Base-by-base conservation (phyloP, 2,329 filamentous ascomycete genomes). In the Alternaria brassicicola region DNA sequence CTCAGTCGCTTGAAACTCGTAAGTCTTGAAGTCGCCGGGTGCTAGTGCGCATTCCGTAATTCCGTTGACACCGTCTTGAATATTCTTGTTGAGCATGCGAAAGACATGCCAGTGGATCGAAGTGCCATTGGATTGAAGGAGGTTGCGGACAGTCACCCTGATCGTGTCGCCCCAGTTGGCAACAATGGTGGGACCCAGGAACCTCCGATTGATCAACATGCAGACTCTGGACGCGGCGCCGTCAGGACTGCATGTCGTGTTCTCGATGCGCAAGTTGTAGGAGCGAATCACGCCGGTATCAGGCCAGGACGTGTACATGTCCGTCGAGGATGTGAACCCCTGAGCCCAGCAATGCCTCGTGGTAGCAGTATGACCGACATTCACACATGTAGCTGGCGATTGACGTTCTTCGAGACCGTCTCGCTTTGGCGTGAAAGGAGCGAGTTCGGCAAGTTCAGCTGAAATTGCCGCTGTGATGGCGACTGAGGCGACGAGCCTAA, bases 91-190 rank as follows among this genome's bases (percentile, higher is more conserved):
- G 59, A 82, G 78, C 70, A 88, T 85, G 3, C 85, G 81, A 51
- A 89, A 54, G 0, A 83, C 88, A 68, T 89, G 87, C 76, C 82
- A 89, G 66, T 89, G 87, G 19, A 88, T 83, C n/a, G 80, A 81
- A 6, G 86, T 88, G 23, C 86, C 85, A 61, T 89, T 88, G 65
- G 82, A 70, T 21, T 78, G 74, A 76, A 84, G 59, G 48, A 76
- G 54, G 68, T 89, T 89, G 31, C 77, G 83, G 6, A 89, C 81
- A 3, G 71, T 86, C 60, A 74, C 63, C 5, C 68, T 39, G n/a
- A 73, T 57, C 2, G 63, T 73, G 25, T 75, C 72, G 5, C 71
- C 72, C 72, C 72, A 74, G 42, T 82, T 79, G 43, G 84, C 88
- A 59, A 84, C 82, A 52, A 93, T 86, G 0, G 66, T 70, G 0